Base-by-base conservation (phyloP, 306 rosid species). In the Quillaja saponaria region DNA sequence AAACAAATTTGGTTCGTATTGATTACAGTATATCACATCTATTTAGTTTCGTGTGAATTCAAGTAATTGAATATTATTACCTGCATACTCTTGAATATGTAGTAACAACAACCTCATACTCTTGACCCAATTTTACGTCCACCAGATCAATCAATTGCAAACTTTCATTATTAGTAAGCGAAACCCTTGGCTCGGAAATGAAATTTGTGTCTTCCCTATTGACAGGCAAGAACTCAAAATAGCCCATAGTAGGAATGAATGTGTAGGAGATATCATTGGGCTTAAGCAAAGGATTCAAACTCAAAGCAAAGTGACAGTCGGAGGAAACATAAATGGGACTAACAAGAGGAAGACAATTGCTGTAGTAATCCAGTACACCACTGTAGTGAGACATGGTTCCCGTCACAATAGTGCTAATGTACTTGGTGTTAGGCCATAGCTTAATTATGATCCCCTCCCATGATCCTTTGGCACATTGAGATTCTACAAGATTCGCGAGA, bases 341-440 rank as follows among this genome's bases (percentile, higher is more conserved):
- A 61, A 77, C 78, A 17, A 77, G 69, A 2, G 78, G 78, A 10
- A 77, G 82, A 2, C 75, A 67, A 57, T 72, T 63, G 55, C 78
- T 67, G 18, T 67, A 77, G 34, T 46, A 55, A 58, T 77, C 64
- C 10, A 77, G 33, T 0, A 63, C 67, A 16, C 74, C 70, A 49
- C 71, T 77, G 28, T 77, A 71, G 39, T 71, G 82, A 14, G 82
- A 71, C 78, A 71, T 67, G 0, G 82, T 77, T 16, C 82, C 78
- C 1, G 82, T 77, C 48, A 71, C 82, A 61, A 71, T 67, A 44
- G 71, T 74, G 55, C 67, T 78, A 12, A 77, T 44, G 50, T 77
- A 77, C 55, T 77, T 67, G 6, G 82, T 62, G 38, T 77, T 77
- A 31, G 75, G 82, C 75, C 82, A 77, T 57, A 77, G 18, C 71